Conservation (phyloP, 495 filamentous ascomycete species). For the Glonium stellatum region DNA sequence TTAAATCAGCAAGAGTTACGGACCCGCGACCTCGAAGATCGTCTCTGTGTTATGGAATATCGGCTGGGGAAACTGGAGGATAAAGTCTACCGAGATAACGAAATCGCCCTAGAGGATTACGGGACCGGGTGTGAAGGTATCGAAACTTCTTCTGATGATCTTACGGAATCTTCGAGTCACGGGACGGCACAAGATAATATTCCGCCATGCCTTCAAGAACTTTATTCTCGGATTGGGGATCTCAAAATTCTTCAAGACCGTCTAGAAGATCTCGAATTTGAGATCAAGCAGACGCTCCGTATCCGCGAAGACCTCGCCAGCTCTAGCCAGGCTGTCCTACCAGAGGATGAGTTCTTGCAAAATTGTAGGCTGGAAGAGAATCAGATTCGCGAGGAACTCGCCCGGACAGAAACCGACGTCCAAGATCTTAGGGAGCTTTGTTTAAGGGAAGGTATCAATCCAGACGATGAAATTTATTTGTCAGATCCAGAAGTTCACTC, state of each 20-base stretch:
- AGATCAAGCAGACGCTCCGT: slow-evolving; percentile 7
- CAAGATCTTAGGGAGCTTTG: slow-evolving; percentile 6
- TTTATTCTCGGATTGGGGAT: slow-evolving; percentile 15
- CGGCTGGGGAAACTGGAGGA: background rate
- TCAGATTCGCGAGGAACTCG: background rate
- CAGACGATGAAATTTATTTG: background rate
- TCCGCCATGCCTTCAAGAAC: background rate
- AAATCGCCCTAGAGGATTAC: background rate
- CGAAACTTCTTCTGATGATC: background rate
- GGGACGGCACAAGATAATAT: background rate
- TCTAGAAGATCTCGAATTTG: slow-evolving; percentile 2
- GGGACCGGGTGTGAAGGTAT: background rate
- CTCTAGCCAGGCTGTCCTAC: background rate
- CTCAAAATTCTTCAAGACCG: background rate
- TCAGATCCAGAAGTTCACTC: background rate
- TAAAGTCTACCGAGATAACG: background rate
- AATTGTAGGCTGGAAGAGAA: background rate
- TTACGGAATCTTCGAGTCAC: background rate
- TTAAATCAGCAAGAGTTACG: background rate
- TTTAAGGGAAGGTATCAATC: background rate
- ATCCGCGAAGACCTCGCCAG: slow-evolving; percentile 7
- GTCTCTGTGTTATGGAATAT: slow-evolving; percentile 7
- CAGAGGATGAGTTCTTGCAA: slow-evolving; percentile 10
- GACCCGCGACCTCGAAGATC: slow-evolving; percentile 1
- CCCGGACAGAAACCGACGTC: slow-evolving; percentile 4